phyloP scores from a whole-genome alignment of 176 grass and related monocot species.

The Raddia distichophylla region DNA sequence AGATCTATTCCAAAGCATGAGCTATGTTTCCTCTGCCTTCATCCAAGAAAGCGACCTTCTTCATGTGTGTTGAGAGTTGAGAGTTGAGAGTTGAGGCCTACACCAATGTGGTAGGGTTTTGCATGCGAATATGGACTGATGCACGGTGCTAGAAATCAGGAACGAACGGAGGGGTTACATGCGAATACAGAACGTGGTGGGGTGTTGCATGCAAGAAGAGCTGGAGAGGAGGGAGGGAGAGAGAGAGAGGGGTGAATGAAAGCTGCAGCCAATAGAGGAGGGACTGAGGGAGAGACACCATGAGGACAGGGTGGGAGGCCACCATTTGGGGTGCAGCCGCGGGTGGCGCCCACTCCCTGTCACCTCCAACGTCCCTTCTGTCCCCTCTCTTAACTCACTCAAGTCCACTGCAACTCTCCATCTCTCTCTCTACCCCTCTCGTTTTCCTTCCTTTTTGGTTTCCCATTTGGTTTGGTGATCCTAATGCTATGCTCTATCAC shows the following conservation, averaged over 20 bases:
- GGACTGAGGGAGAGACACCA: background rate
- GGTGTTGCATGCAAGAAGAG: background rate
- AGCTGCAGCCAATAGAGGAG: background rate
- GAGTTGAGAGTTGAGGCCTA: no score
- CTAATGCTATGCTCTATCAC: background rate
- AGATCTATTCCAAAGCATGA: no score
- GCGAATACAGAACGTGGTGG: background rate
- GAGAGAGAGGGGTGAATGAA: background rate
- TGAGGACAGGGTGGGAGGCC: background rate
- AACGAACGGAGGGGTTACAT: no score
- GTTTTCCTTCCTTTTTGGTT: background rate
- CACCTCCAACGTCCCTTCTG: constrained; percentile 54
- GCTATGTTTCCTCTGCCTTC: no score
- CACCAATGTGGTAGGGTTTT: no score
- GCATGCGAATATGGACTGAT: no score
- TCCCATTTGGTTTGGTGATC: no score
- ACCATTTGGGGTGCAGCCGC: constrained; percentile 11
- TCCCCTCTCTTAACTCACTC: constrained; percentile 42
- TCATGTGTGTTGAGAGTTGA: no score
- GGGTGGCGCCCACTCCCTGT: constrained; percentile 14
- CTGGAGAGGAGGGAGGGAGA: background rate
- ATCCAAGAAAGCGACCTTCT: no score
- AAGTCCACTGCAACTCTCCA: constrained; percentile 16
- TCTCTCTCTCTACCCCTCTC: background rate
- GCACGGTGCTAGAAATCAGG: no score